phyloP scores from a whole-genome alignment of 345 rosid species.

The Bruguiera parviflora region DNA sequence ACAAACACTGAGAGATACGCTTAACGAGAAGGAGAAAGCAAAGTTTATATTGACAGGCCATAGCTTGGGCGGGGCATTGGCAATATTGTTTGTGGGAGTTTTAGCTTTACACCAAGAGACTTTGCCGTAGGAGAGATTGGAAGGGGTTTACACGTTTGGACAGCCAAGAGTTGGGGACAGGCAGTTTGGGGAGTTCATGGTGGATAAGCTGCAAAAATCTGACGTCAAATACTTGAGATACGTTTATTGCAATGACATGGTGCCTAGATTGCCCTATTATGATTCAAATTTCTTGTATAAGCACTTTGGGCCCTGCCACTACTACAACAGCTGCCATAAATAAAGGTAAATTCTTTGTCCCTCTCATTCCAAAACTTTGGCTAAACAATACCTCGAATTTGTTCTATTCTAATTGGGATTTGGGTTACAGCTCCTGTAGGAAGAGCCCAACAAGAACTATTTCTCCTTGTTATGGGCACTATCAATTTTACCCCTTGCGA shows the following conservation, averaged over 20 bases:
- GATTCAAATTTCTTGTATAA: constrained; percentile 9
- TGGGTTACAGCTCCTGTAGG: constrained; percentile 27
- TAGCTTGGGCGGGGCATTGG: constrained; percentile 27
- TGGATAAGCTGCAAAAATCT: background rate
- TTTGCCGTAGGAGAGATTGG: constrained; percentile 11
- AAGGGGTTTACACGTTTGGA: constrained; percentile 23
- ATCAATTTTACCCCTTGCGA: too few relatives aligned
- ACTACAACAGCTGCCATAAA: constrained; percentile 12
- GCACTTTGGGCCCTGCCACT: constrained; percentile 19
- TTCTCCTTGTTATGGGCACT: constrained; percentile 16
- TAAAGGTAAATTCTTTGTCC: constrained; percentile 27
- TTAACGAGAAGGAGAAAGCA: constrained; percentile 9
- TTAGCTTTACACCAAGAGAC: constrained; percentile 13
- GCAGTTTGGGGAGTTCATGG: constrained; percentile 16
- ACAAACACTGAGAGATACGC: constrained; percentile 1
- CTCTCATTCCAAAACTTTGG: background rate
- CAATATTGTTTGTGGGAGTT: constrained; percentile 16
- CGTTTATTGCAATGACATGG: constrained; percentile 20
- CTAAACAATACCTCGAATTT: too few relatives aligned
- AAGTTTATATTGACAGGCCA: constrained; percentile 23
- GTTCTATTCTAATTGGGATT: background rate
- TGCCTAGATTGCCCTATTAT: constrained; percentile 25
- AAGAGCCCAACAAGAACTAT: constrained; percentile 39
- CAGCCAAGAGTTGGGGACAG: constrained; percentile 25
- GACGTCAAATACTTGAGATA: constrained; percentile 16